A percentile compares a stretch with the other conserved stretches of the same genome.
Evolutionary conservation across 257 asterid genomes (phyloP).

Genomic region (Ligustrum vulgare): DNA sequence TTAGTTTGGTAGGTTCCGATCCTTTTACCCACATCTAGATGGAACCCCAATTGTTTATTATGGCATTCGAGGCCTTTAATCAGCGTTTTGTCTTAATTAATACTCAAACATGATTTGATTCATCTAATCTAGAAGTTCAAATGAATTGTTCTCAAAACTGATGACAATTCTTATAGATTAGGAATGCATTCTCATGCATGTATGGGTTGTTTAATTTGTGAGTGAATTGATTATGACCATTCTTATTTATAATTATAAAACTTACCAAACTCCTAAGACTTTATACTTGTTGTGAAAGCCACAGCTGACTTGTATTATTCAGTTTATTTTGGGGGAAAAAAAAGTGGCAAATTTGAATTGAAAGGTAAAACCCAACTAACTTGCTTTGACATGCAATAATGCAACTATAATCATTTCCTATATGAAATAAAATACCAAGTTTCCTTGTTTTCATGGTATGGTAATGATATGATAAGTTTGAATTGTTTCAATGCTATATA

Average conservation of each 20-base stretch:
- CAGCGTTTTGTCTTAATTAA: no score
- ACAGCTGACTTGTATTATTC: conserved; percentile 3
- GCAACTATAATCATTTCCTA: neutral
- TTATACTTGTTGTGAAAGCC: conserved; percentile 20
- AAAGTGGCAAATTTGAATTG: conserved; percentile 12
- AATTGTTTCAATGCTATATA: no score
- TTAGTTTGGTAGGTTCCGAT: no score
- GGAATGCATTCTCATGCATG: neutral
- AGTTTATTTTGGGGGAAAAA: no score
- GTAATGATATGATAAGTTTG: neutral
- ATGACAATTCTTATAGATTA: neutral
- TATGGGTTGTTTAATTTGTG: neutral
- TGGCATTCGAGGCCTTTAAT: no score
- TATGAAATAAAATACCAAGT: neutral
- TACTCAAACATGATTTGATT: neutral
- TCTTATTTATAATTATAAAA: neutral
- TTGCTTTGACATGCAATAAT: conserved; percentile 25
- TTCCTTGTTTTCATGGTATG: neutral
- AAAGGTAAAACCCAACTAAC: conserved; percentile 34
- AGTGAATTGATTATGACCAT: neutral
- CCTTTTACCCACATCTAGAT: no score
- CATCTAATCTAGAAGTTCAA: neutral
- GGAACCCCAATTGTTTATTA: no score
- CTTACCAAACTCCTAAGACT: neutral
- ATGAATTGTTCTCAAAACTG: neutral